phyloP scores from a whole-genome alignment of 805 yeast species.

The Barnettozyma sp. region DNA sequence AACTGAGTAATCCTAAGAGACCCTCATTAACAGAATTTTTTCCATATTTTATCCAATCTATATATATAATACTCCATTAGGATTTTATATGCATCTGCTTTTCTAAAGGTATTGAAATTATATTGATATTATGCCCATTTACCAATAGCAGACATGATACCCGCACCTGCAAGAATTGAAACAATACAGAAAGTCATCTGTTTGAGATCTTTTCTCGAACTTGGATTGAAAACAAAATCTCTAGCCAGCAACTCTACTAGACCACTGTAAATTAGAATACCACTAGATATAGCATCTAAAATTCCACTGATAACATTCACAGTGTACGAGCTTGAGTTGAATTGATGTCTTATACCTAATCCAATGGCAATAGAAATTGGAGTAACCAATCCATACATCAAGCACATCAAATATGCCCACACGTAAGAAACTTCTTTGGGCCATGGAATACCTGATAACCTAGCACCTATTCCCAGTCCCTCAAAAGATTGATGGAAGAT shows the following conservation, averaged over 20 bases:
- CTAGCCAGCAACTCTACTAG: constrained; percentile 77
- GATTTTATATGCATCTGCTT: no score
- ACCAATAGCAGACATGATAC: constrained; percentile 65
- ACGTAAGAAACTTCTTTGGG: constrained; percentile 33
- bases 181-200: constrained; percentile 41
- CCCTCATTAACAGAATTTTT: no score
- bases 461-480: constrained; percentile 79
- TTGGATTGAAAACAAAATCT: constrained; percentile 46
- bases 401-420: constrained; percentile 55
- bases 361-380: constrained; percentile 79
- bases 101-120: no score
- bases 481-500: constrained; percentile 79
- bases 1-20: no score
- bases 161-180: constrained; percentile 51
- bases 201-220: constrained; percentile 44
- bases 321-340: constrained; percentile 49
- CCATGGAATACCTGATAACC: constrained; percentile 50
- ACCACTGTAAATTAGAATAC: constrained; percentile 72
- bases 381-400: constrained; percentile 48
- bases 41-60: no score
- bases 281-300: constrained; percentile 71
- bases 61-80: no score
- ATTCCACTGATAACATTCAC: constrained; percentile 64
- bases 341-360: constrained; percentile 59
- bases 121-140: constrained; percentile 60